These are phyloP conservation scores for Tetracentron sinense DNA, from an alignment of 164 flowering plant genomes.

Conservation along the genomic window DNA sequence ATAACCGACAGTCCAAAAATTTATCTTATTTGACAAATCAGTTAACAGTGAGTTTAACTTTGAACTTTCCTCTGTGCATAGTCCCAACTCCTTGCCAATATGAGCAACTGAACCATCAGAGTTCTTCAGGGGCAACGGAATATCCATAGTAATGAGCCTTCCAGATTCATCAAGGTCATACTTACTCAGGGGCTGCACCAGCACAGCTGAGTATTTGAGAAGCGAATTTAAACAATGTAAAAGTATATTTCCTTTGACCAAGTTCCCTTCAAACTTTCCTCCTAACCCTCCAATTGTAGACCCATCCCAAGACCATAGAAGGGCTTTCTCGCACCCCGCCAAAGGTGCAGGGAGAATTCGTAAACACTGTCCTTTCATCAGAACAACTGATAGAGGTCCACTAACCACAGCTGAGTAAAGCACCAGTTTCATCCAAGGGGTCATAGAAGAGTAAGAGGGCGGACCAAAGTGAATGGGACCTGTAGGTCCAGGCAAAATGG, in stretches of 20 bases:
- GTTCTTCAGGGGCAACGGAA: conserved; percentile 87
- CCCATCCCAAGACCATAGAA: conserved; percentile 98
- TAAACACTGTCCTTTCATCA: conserved; percentile 95
- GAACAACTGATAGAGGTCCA: conserved; percentile 91
- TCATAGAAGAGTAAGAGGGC: conserved; percentile 85
- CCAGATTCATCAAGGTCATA: conserved; percentile 81
- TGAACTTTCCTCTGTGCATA: conserved; percentile 44
- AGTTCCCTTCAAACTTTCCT: conserved; percentile 85
- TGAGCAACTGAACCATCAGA: conserved; percentile 72
- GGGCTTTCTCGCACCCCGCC: conserved; percentile 92
- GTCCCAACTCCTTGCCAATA: conserved; percentile 70
- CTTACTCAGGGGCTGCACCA: conserved; percentile 85
- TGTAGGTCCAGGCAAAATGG: conserved; percentile 86
- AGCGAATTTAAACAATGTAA: conserved; percentile 89
- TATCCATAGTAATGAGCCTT: conserved; percentile 54
- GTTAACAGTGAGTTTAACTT: conserved; percentile 47
- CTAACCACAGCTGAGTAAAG: conserved; percentile 60
- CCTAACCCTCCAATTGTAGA: conserved; percentile 89
- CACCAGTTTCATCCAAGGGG: conserved; percentile 97
- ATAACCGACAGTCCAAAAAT: conserved; percentile 77
- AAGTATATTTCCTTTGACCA: conserved; percentile 84
- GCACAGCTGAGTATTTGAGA: conserved; percentile 82
- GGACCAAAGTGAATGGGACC: conserved; percentile 98
- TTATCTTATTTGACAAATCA: conserved; percentile 55
- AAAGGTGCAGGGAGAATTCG: conserved; percentile 94